Evolutionary conservation across 2,329 filamentous ascomycete species (phyloP).

Genomic region (Colletotrichum viniferum): DNA sequence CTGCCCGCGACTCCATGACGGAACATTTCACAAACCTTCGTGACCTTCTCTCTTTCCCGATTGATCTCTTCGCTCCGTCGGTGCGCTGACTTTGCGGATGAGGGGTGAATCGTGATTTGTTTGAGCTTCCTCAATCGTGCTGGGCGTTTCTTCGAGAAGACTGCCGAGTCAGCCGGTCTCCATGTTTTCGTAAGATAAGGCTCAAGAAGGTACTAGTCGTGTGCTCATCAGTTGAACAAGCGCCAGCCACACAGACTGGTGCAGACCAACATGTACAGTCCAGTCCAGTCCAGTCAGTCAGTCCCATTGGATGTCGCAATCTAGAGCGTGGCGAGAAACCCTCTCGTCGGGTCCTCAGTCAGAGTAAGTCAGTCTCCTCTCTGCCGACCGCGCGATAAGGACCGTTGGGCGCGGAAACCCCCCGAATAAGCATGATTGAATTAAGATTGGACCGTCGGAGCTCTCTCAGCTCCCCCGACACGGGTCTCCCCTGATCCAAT

Average conservation of each 20-base stretch:
- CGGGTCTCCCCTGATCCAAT: conserved; percentile 2
- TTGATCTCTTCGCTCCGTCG: conserved; percentile 16
- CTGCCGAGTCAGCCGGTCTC: conserved; percentile 16
- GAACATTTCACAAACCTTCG: neutral
- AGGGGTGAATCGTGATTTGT: neutral
- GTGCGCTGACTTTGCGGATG: neutral
- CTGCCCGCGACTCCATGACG: neutral
- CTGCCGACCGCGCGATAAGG: neutral
- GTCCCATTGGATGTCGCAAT: neutral
- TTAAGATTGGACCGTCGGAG: conserved; percentile 12
- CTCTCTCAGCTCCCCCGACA: neutral
- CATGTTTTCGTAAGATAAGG: conserved; percentile 4
- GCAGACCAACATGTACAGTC: neutral
- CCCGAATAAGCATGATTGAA: conserved; percentile 16
- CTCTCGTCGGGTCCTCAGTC: neutral
- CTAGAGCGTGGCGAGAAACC: neutral
- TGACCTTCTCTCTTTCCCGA: conserved; percentile 1
- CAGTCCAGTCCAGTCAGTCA: neutral
- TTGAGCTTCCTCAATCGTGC: neutral
- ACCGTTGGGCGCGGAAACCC: neutral
- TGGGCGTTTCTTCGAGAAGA: neutral
- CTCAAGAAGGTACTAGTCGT: neutral
- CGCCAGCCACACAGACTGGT: neutral
- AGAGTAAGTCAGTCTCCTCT: neutral
- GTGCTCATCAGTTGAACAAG: neutral